phyloP scores from a whole-genome alignment of 768 basidiomycete species.

The Mycena vitilis region DNA sequence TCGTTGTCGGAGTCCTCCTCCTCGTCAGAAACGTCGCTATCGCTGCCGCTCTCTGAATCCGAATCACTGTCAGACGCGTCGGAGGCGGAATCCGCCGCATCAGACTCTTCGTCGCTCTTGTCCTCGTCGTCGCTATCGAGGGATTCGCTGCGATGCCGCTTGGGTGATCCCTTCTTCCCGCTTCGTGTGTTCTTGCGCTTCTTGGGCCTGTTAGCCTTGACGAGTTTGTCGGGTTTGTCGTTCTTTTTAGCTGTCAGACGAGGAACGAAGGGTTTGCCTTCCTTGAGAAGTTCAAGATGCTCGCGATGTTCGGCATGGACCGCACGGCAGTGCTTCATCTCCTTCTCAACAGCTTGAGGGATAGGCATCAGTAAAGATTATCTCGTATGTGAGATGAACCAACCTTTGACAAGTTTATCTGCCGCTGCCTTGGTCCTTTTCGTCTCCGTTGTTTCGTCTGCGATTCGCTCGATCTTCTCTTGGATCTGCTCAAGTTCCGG shows the following conservation, averaged over 20 bases:
- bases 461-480: slow-evolving; percentile 52
- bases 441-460: slow-evolving; percentile 48
- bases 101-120: slow-evolving; percentile 40
- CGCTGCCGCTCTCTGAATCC: slow-evolving; percentile 36
- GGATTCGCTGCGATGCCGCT: slow-evolving; percentile 51
- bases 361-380: slow-evolving; percentile 4
- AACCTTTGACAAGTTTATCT: slow-evolving; percentile 58
- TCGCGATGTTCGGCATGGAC: slow-evolving; percentile 53
- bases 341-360: slow-evolving; percentile 50
- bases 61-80: slow-evolving; percentile 31
- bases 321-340: slow-evolving; percentile 53
- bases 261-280: slow-evolving; percentile 57
- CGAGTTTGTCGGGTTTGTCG: slow-evolving; percentile 33
- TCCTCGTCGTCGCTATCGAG: slow-evolving; percentile 37
- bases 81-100: slow-evolving; percentile 41
- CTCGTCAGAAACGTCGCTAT: slow-evolving; percentile 35
- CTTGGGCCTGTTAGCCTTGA: slow-evolving; percentile 48
- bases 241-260: slow-evolving; percentile 50
- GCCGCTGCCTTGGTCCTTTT: slow-evolving; percentile 56
- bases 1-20: slow-evolving; percentile 38
- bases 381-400: slow-evolving; percentile 4
- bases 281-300: slow-evolving; percentile 60
- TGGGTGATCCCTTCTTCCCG: slow-evolving; percentile 56
- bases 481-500: slow-evolving; percentile 63
- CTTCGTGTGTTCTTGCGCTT: slow-evolving; percentile 63